A percentile compares a stretch with the other conserved stretches of the same genome.
phyloP scores from a whole-genome alignment of 108 stramenopile species.

The Cafeteria roenbergensis region DNA sequence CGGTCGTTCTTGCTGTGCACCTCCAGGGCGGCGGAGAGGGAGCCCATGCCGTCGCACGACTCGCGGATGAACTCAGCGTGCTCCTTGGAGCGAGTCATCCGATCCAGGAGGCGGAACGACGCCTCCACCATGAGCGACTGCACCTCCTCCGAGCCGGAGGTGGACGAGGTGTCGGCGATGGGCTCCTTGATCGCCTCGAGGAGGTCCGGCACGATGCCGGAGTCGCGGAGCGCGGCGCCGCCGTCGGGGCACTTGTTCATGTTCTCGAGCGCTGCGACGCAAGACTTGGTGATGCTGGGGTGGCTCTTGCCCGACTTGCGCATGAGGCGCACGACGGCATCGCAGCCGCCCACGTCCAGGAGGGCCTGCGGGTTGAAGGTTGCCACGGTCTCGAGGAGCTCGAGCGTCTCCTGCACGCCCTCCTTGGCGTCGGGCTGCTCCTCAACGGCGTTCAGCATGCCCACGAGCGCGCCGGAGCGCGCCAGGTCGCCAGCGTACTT shows the following conservation, averaged over 20 bases:
- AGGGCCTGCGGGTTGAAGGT: slow-evolving; percentile 11
- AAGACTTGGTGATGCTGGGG: background rate
- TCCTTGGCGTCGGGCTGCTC: background rate
- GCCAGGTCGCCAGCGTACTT: background rate
- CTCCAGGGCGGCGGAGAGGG: slow-evolving; percentile 9
- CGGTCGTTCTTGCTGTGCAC: slow-evolving; percentile 7
- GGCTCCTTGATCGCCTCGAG: background rate
- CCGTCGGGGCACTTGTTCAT: slow-evolving; percentile 13
- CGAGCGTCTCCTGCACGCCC: background rate
- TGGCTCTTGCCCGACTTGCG: background rate
- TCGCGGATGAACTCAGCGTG: slow-evolving; percentile 8
- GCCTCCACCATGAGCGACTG: slow-evolving; percentile 8
- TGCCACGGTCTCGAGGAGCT: slow-evolving; percentile 17
- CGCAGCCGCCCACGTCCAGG: slow-evolving; percentile 9
- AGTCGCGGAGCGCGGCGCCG: slow-evolving; percentile 11
- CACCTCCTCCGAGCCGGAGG: slow-evolving; percentile 1
- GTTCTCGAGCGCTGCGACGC: slow-evolving; percentile 14
- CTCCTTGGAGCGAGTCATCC: background rate
- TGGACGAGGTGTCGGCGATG: background rate
- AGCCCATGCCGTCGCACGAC: background rate
- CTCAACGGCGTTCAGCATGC: slow-evolving; percentile 12
- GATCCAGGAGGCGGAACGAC: slow-evolving; percentile 20
- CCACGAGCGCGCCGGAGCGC: background rate
- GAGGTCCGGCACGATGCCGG: background rate
- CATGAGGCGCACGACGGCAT: slow-evolving; percentile 10